Evolutionary conservation across 305 asterid genomes (phyloP), one percentile per base, ranked within the genome.

Genomic region (Caryopteris hybrid): DNA sequence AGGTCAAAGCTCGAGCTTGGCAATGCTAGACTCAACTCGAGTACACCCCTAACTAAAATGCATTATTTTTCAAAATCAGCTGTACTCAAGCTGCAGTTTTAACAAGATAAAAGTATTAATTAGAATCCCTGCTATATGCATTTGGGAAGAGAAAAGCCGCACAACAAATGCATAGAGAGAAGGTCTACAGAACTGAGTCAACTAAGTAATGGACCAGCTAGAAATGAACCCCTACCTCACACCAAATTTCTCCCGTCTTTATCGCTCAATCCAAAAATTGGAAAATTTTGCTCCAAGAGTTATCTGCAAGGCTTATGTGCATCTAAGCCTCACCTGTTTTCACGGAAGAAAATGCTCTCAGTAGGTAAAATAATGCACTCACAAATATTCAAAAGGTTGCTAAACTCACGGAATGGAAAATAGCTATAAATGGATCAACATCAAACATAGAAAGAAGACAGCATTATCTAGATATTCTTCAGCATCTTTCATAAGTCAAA

Each of bases 321-420:
- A 22, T 58, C 21, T 23, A 65, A 51, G 66, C 59, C 57, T 53
- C 34, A 71, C 76, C 83, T 79, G 80, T 61, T 74, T 64, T 53
- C 69, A 34, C 41, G 23, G 57, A 66, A 64, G 46, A 70, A 67
- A 74, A 48, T 73, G 17, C 34, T 59, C 39, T n/a, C 50, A 16
- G 20, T 9, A 10, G 31, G 52, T 58, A 27, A 38, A 25, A 27
- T 58, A 65, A 58, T 59, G 43, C 8, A 65, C 68, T 57, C 39
- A 20, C 13, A 60, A 31, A 20, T 18, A 54, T 73, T 33, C 38
- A 39, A 14, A 48, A n/a, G 41, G 66, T 52, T 61, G 66, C n/a
- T 22, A 22, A 50, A 43, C 54, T 25, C 71, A 34, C 46, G 43
- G 11, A 67, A 52, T 17, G 29, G 63, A 27, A 27, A 36, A 38